These are phyloP conservation scores for Quercus alba DNA, from an alignment of 306 rosid species.

Conservation along the genomic window DNA sequence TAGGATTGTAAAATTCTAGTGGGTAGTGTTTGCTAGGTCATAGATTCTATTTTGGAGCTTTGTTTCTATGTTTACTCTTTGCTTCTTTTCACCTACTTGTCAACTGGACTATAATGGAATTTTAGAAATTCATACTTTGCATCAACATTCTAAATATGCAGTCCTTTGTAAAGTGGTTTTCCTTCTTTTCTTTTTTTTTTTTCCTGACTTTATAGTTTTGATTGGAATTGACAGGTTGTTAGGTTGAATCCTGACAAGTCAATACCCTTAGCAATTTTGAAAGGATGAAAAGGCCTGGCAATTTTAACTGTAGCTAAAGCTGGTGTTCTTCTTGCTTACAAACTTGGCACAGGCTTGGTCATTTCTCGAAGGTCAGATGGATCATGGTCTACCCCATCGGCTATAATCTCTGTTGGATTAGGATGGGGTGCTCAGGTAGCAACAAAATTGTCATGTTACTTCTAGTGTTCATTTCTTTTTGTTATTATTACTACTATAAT, in stretches of 20 bases:
- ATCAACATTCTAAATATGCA: neutral
- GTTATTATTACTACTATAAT: too few species aligned
- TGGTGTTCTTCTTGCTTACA: conserved; percentile 79
- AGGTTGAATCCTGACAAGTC: conserved; percentile 77
- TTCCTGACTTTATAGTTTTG: too few species aligned
- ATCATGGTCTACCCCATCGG: conserved; percentile 98
- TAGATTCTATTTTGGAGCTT: too few species aligned
- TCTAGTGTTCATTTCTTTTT: too few species aligned
- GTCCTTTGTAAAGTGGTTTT: too few species aligned
- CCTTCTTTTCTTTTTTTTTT: too few species aligned
- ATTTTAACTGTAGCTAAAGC: conserved; percentile 90
- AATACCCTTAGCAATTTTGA: conserved; percentile 71
- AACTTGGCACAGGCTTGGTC: conserved; percentile 95
- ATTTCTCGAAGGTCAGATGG: conserved; percentile 87
- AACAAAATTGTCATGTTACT: too few species aligned
- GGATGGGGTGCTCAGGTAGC: conserved; percentile 99
- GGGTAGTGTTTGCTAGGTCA: neutral
- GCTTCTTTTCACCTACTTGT: neutral
- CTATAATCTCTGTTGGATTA: conserved; percentile 78
- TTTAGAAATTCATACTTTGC: neutral
- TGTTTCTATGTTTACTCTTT: neutral
- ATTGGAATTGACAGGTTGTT: conserved; percentile 38
- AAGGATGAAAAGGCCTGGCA: conserved; percentile 82
- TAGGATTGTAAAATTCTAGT: neutral
- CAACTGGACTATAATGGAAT: neutral